Evolutionary conservation across 2,329 filamentous ascomycete species (phyloP).

Genomic region (Diplodia scrobiculata): DNA sequence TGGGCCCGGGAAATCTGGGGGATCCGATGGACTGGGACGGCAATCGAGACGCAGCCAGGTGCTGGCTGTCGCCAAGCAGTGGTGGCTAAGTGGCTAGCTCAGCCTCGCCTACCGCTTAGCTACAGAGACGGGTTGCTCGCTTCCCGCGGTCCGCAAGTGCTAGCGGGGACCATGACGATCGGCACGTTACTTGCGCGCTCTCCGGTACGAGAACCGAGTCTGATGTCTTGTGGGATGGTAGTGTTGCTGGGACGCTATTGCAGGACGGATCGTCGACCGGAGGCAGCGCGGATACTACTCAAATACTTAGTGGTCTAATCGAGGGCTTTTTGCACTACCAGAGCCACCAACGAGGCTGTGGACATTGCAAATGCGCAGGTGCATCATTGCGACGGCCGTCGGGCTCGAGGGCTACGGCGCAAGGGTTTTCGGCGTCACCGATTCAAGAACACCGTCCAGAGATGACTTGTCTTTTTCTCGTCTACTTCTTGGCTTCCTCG

Average conservation of each 20-base stretch:
- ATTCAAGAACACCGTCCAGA: not conserved
- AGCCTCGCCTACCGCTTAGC: not conserved
- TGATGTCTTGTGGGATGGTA: not conserved
- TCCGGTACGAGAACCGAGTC: too few species aligned
- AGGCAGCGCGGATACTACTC: not conserved
- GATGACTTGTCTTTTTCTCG: not conserved
- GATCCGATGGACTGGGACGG: slow-evolving; percentile 4
- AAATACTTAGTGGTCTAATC: too few species aligned
- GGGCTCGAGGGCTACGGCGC: not conserved
- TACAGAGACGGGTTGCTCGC: not conserved
- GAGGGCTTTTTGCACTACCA: not conserved
- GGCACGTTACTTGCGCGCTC: not conserved
- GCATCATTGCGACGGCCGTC: not conserved
- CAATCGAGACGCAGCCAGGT: slow-evolving; percentile 13
- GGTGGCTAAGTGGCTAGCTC: not conserved
- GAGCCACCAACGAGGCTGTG: not conserved
- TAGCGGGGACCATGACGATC: not conserved
- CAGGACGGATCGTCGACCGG: not conserved
- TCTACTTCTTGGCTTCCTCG: slow-evolving; percentile 27
- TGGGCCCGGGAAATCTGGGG: not conserved
- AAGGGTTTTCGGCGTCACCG: not conserved
- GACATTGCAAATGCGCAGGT: slow-evolving; percentile 1
- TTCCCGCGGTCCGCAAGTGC: not conserved
- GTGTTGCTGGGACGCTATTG: not conserved
- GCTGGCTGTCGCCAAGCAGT: not conserved